Conservation (phyloP, 225 moss, liverwort and hornwort species). For the Bryoerythrophyllum caledonicum region DNA sequence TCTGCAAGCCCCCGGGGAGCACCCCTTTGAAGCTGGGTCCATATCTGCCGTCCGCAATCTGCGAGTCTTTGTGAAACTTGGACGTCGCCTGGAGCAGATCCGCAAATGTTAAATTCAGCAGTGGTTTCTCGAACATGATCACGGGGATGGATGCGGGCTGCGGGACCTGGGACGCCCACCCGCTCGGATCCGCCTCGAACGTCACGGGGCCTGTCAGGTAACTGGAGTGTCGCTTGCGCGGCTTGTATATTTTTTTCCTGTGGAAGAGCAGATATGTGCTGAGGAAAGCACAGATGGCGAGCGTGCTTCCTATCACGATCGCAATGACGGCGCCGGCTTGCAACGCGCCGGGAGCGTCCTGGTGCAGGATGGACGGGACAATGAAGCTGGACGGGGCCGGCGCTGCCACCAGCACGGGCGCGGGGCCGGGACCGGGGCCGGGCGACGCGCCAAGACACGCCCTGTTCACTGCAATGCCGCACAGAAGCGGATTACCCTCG, state of each 20-base stretch:
- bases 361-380: slow-evolving; percentile 9
- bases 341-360: not conserved
- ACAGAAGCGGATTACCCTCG: slow-evolving; percentile 49
- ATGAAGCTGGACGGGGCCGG: slow-evolving; percentile 15
- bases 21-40: slow-evolving; percentile 70
- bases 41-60: slow-evolving; percentile 72
- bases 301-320: slow-evolving; percentile 23
- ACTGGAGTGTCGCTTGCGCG: slow-evolving; percentile 27
- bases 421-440: slow-evolving; percentile 18
- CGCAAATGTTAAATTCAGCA: slow-evolving; percentile 73
- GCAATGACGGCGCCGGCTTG: slow-evolving; percentile 33
- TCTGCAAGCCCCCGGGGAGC: slow-evolving; percentile 54
- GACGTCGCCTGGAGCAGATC: slow-evolving; percentile 67
- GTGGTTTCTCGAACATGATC: slow-evolving; percentile 86
- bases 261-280: slow-evolving; percentile 32
- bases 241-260: slow-evolving; percentile 17
- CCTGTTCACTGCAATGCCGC: slow-evolving; percentile 37
- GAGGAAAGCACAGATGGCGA: slow-evolving; percentile 42
- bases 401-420: not conserved
- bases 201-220: slow-evolving; percentile 60
- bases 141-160: slow-evolving; percentile 62
- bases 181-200: slow-evolving; percentile 59
- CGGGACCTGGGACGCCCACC: slow-evolving; percentile 61
- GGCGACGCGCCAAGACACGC: not conserved
- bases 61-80: slow-evolving; percentile 69